These are phyloP conservation scores for Phragmites australis DNA, from an alignment of 176 grass and related monocot species.

Conservation along the genomic window DNA sequence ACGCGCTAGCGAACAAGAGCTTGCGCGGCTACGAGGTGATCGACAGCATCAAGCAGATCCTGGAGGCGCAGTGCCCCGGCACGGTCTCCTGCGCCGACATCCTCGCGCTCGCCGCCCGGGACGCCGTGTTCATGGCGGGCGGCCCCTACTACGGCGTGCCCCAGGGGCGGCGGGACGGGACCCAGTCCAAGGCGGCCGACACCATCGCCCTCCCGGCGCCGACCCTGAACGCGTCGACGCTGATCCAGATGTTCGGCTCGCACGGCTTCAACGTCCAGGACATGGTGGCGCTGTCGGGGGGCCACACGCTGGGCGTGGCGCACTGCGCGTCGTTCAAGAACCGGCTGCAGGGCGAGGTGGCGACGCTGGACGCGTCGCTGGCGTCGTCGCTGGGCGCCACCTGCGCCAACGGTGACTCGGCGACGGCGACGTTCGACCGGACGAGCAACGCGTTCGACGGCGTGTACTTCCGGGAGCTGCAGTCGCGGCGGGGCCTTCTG, in stretches of 20 bases:
- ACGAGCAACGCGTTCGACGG: constrained; percentile 64
- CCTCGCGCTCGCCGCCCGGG: constrained; percentile 69
- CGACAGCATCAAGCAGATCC: constrained; percentile 61
- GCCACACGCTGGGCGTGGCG: constrained; percentile 75
- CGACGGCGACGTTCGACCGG: constrained; percentile 61
- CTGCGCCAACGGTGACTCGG: constrained; percentile 51
- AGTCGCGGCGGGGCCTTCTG: constrained; percentile 54
- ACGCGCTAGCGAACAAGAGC: constrained; percentile 70
- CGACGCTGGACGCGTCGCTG: constrained; percentile 53
- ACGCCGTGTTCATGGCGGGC: constrained; percentile 61
- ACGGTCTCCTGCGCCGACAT: constrained; percentile 82
- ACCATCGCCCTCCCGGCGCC: constrained; percentile 68
- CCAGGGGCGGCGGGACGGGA: constrained; percentile 67
- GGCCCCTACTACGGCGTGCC: constrained; percentile 75
- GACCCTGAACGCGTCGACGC: constrained; percentile 39
- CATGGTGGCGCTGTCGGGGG: constrained; percentile 77
- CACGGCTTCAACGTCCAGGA: constrained; percentile 54
- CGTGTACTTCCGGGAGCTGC: constrained; percentile 68
- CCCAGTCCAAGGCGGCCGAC: constrained; percentile 56
- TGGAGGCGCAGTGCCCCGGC: constrained; percentile 75
- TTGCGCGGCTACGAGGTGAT: constrained; percentile 83
- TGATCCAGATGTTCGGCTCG: constrained; percentile 50
- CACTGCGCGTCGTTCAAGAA: constrained; percentile 60
- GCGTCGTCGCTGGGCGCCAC: constrained; percentile 30
- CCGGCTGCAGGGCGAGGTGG: constrained; percentile 30